Conservation (phyloP, 164 flowering plant genomes). For the Euptelea pleiosperma region DNA sequence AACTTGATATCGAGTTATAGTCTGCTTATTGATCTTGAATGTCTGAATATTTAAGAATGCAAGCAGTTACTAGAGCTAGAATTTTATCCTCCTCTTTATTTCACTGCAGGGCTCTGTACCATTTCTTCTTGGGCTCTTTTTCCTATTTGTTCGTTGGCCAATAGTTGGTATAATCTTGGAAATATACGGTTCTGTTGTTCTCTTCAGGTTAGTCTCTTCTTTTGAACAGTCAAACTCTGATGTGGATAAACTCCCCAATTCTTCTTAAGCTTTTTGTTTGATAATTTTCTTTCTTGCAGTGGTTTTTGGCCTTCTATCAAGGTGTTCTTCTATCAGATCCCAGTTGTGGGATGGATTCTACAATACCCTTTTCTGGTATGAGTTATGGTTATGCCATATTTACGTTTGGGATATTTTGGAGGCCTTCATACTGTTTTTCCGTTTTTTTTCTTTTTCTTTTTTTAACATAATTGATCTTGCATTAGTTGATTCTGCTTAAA, state of each 20-base stretch:
- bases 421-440: neutral
- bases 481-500: neutral
- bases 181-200: constrained; percentile 57
- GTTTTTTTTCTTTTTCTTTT: neutral
- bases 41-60: neutral
- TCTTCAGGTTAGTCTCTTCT: constrained; percentile 57
- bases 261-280: constrained; percentile 1
- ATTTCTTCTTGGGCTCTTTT: constrained; percentile 61
- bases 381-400: constrained; percentile 11
- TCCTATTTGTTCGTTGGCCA: constrained; percentile 83
- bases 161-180: constrained; percentile 64
- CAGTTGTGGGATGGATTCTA: constrained; percentile 68
- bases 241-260: neutral
- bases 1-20: neutral
- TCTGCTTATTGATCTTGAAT: neutral
- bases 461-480: neutral
- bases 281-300: constrained; percentile 33
- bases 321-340: constrained; percentile 62
- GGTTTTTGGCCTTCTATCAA: constrained; percentile 68
- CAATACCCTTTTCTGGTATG: constrained; percentile 49
- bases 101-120: constrained; percentile 63
- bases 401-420: neutral
- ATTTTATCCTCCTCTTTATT: neutral
- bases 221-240: neutral
- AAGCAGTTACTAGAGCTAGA: constrained; percentile 1